Evolutionary conservation across 805 yeast species (phyloP).

Genomic region (Hanseniaspora singularis): DNA sequence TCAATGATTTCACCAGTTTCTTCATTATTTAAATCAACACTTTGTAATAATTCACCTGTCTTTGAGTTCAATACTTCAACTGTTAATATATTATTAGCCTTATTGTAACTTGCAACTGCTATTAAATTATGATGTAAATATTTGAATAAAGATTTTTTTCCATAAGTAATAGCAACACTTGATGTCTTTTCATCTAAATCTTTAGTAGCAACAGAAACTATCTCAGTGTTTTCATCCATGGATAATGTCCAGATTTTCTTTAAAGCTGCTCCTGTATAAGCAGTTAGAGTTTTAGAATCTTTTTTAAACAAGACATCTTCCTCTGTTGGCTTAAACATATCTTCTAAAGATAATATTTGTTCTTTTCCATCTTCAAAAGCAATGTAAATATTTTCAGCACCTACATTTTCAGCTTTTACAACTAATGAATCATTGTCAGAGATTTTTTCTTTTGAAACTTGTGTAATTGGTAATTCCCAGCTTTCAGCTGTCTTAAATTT

Average conservation of each 20-base stretch:
- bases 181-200: conserved; percentile 35
- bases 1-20: conserved; percentile 29
- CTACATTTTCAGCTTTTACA: conserved; percentile 2
- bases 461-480: background rate
- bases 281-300: conserved; percentile 22
- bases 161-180: conserved; percentile 55
- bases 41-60: conserved; percentile 51
- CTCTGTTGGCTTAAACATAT: conserved; percentile 19
- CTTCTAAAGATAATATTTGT: conserved; percentile 12
- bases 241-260: conserved; percentile 32
- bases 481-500: conserved; percentile 17
- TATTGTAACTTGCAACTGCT: conserved; percentile 37
- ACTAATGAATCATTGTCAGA: background rate
- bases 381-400: conserved; percentile 17
- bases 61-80: conserved; percentile 53
- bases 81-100: conserved; percentile 27
- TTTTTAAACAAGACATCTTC: conserved; percentile 22
- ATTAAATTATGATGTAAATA: conserved; percentile 62
- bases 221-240: conserved; percentile 26
- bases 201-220: conserved; percentile 33
- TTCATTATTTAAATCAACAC: conserved; percentile 29
- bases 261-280: conserved; percentile 20
- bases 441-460: background rate
- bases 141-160: conserved; percentile 65
- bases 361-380: conserved; percentile 18